Percentiles rank a stretch among this genome's conserved stretches.
Evolutionary conservation across 1,284 basidiomycete genomes (phyloP).

Genomic region (Peniophora sp.): DNA sequence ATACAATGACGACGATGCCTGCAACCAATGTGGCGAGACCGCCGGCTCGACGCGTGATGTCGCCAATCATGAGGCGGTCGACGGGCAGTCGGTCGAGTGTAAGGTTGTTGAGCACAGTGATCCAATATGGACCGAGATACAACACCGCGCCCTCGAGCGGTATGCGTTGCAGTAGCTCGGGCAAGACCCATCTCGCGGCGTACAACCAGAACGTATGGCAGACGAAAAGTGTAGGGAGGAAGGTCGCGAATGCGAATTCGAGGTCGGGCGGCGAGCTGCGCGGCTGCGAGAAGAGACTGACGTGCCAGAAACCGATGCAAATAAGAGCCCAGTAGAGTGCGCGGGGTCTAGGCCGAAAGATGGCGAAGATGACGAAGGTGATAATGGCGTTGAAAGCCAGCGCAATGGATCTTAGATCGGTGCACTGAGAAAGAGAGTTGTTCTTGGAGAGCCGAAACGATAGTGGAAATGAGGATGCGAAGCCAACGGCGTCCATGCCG

Average conservation of each 20-base stretch:
- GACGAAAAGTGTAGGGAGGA: constrained; percentile 75
- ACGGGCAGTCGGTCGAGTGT: constrained; percentile 68
- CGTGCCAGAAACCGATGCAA: constrained; percentile 85
- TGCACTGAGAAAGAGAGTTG: constrained; percentile 47
- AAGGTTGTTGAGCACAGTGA: constrained; percentile 62
- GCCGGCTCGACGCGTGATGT: constrained; percentile 61
- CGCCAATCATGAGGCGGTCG: constrained; percentile 62
- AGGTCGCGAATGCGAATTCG: constrained; percentile 64
- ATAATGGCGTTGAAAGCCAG: constrained; percentile 67
- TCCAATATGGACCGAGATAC: constrained; percentile 78
- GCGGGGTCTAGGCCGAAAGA: constrained; percentile 68
- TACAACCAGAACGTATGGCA: constrained; percentile 76
- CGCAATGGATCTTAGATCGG: constrained; percentile 61
- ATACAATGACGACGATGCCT: constrained; percentile 37
- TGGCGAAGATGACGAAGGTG: constrained; percentile 58
- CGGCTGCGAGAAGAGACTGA: constrained; percentile 76
- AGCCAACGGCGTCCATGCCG: constrained; percentile 68
- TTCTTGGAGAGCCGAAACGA: constrained; percentile 40
- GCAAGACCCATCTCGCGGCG: constrained; percentile 69
- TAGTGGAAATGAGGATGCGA: constrained; percentile 68
- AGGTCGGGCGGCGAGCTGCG: constrained; percentile 60
- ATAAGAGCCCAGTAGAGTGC: constrained; percentile 73
- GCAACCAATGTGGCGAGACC: constrained; percentile 68
- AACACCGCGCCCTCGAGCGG: constrained; percentile 70
- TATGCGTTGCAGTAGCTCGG: constrained; percentile 50